Conservation (phyloP, 306 rosid genomes). For the Dalbergia cochinchinensis region DNA sequence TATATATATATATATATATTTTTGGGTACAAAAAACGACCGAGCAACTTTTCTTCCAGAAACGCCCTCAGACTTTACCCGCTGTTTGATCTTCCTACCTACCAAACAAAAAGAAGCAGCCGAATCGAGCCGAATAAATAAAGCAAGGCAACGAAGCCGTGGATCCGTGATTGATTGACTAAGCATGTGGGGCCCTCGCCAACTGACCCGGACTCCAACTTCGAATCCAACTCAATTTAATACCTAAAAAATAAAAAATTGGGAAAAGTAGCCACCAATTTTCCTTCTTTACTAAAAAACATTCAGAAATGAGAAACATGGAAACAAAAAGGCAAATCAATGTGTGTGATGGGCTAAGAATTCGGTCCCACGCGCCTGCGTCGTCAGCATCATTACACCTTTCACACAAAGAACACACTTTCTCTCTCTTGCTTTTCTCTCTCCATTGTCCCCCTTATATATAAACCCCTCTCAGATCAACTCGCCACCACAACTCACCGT, state of each 20-base stretch:
- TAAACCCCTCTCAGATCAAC: constrained; percentile 45
- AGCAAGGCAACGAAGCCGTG: constrained; percentile 51
- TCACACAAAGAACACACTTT: not conserved
- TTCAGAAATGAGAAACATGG: constrained; percentile 30
- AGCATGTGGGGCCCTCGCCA: constrained; percentile 55
- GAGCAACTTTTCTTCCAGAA: constrained; percentile 33
- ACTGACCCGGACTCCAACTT: constrained; percentile 71
- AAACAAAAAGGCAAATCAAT: constrained; percentile 57
- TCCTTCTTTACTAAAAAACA: not conserved
- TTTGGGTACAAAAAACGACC: no score
- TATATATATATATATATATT: no score
- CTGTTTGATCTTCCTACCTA: constrained; percentile 38
- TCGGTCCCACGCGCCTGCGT: constrained; percentile 83
- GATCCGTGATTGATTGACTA: constrained; percentile 55
- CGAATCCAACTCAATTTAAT: constrained; percentile 61
- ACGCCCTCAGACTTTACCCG: constrained; percentile 44
- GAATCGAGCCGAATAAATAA: constrained; percentile 38
- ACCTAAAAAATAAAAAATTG: not conserved
- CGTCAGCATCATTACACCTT: constrained; percentile 68
- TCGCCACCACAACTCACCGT: constrained; percentile 46
- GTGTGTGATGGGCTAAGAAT: constrained; percentile 70
- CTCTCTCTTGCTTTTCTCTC: constrained; percentile 57
- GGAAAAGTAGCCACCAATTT: constrained; percentile 51
- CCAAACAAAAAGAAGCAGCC: constrained; percentile 49
- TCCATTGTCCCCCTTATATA: constrained; percentile 82